Evolutionary conservation across 2,329 filamentous ascomycete species (phyloP).

Genomic region (Fusarium neocosmosporiellum): DNA sequence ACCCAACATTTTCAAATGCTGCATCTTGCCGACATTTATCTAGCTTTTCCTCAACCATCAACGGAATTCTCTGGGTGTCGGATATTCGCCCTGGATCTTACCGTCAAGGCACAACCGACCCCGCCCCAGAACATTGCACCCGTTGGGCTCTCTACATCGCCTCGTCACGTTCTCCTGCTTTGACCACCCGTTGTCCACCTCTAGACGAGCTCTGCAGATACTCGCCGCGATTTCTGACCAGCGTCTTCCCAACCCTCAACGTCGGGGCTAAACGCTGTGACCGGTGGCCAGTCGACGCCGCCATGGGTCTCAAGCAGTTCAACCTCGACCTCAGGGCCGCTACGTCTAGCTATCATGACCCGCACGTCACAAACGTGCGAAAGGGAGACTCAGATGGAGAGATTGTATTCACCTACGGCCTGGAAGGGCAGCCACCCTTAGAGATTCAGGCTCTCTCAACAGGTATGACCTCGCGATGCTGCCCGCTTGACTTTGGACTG

Average conservation of each 20-base stretch:
- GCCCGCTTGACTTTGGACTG: not conserved
- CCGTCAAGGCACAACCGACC: not conserved
- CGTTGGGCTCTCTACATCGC: not conserved
- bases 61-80: not conserved
- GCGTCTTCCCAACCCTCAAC: not conserved
- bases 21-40: not conserved
- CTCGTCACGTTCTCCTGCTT: not conserved
- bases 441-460: conserved; percentile 53
- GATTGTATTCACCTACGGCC: conserved; percentile 69
- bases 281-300: not conserved
- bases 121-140: not conserved
- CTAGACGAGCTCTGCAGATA: not conserved
- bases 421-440: conserved; percentile 42
- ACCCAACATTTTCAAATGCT: not conserved
- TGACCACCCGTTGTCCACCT: not conserved
- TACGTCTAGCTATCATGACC: conserved; percentile 50
- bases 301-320: conserved; percentile 76
- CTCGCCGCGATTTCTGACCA: not conserved
- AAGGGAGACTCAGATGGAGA: conserved; percentile 78
- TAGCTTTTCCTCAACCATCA: not conserved
- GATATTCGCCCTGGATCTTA: not conserved
- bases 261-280: not conserved
- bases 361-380: conserved; percentile 64
- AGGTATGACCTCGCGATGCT: conserved; percentile 40
- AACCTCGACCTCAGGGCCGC: conserved; percentile 64